Base-by-base conservation (phyloP, 805 yeast species). In the Wickerhamomyces ciferrii region DNA sequence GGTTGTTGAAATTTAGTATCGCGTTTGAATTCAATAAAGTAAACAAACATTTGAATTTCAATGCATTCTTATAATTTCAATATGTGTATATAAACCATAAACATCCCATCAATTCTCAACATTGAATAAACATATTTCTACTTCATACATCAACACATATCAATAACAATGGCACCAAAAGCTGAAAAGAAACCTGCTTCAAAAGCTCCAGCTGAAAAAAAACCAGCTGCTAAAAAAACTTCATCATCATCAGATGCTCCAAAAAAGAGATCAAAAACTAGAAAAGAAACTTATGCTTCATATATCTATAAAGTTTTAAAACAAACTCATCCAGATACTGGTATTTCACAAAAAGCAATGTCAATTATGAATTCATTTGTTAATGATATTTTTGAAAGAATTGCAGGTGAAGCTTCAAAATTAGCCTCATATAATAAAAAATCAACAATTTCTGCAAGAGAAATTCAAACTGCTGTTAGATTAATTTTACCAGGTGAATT, bases 291-390 rank as follows among this genome's bases (percentile, higher is more conserved):
- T 56, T 92, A 90, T 81, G 89, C 96, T 56, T 90, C 97, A 54
- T 92, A 92, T 78, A 92, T 92, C 71, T 92, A 91, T 94, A 92
- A 92, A 77, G 97, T 91, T 59, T 85, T 92, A 71, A 91, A 91
- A 77, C 97, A 92, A 81, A 91, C 97, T 54, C 98, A 92, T 76
- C 98, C 97, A 73, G 97, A 92, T 73, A 92, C 98, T 54, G 98
- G 97, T 88, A 92, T 92, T 71, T 91, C 98, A 63, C 96, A 90
- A 77, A 87, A 89, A 71, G 96, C 98, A 56, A 92, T 92, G 96
- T 89, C 96, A 58, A 92, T 92, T 72, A 84, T 92, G 92, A 92
- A 92, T 87, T 92, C 97, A 39, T 92, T 92, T 63, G 97, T 92
- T 61, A 91, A 90, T 78, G 97, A 92, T 75, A 89, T 92, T 71